phyloP scores from a whole-genome alignment of 306 rosid species.

The Ochetophila trinervis region DNA sequence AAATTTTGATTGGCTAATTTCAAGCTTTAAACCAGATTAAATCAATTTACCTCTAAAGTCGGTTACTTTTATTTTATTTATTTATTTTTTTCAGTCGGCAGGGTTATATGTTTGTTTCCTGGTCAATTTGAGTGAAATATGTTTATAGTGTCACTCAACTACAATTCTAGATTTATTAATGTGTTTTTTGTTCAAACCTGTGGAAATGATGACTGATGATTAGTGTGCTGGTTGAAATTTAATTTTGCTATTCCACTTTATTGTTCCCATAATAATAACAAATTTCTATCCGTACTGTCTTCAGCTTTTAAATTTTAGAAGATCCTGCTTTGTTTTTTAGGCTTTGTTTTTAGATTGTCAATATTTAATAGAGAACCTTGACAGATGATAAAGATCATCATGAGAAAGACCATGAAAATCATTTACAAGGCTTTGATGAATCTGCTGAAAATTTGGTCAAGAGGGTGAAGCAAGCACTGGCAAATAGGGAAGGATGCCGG shows the following conservation, averaged over 20 bases:
- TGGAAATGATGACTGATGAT: too few relatives aligned
- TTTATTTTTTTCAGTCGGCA: too few relatives aligned
- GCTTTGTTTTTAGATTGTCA: conserved; percentile 5
- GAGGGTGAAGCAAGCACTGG: conserved; percentile 73
- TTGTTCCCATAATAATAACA: neutral
- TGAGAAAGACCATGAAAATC: conserved; percentile 49
- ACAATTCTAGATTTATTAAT: too few relatives aligned
- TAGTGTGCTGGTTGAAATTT: neutral
- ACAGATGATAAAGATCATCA: conserved; percentile 58
- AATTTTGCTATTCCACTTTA: neutral
- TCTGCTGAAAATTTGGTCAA: conserved; percentile 65
- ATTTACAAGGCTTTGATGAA: conserved; percentile 60
- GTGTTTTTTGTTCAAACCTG: too few relatives aligned
- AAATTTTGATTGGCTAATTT: too few relatives aligned
- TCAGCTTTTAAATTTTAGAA: neutral
- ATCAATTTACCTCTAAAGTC: too few relatives aligned
- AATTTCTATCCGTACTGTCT: too few relatives aligned
- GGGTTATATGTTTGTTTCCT: too few relatives aligned
- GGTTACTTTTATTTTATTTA: too few relatives aligned
- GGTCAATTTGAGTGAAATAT: too few relatives aligned
- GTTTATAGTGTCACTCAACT: too few relatives aligned
- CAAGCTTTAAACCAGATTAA: too few relatives aligned
- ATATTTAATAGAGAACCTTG: conserved; percentile 22
- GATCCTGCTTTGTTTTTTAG: neutral
- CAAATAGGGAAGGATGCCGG: conserved; percentile 79